Evolutionary conservation across 23 red algal species (phyloP), one percentile per base, ranked within the genome.

Genomic region (Cyanidioschyzon merolae): DNA sequence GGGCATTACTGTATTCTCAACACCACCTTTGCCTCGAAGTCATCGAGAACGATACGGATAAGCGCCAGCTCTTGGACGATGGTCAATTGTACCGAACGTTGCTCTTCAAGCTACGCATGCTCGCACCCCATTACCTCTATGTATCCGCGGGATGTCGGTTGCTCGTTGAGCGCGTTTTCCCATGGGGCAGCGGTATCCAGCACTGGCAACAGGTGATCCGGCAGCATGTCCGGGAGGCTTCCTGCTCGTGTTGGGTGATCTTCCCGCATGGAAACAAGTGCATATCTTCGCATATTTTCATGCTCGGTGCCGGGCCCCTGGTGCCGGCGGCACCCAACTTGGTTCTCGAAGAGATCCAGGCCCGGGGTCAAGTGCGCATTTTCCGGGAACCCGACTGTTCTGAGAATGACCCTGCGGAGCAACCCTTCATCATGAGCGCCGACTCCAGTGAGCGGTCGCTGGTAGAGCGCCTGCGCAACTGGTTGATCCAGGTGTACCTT

Each of bases 401-500:
- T 32, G 63, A 25, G 12, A 12, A 57, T 24, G 21, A 71, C 29
- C 16, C 7, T 7, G 12, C 12, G 12, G 12, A 54, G 45, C 45
- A 54, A 7, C 45, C 45, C 12, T 54, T 54, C 45, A 21, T 54
- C 63, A 71, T 71, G 12, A 35, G 30, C 29, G 32, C 30, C 2
- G 12, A 7, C 12, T 7, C 12, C 16, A 80, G 89, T 75, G 40
- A 84, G 17, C 76, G 85, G 25, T 59, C 85, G n/a, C 17, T 74
- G 1, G 40, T 40, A 45, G 84, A 95, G 29, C 68, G 77, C 39
- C 17, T 95, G n/a, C 74, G 80, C 27, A 76, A 87, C 35, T 86
- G 82, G 91, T 39, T 95, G 0, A 75, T 75, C 12, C 68, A 79
- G 15, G 41, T 96, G 16, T 96, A 91, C 39, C 82, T 96, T 15